Percentiles rank a stretch among this genome's conserved stretches.
Evolutionary conservation across 176 grass and related monocot species (phyloP).

Genomic region (Carex parvula): DNA sequence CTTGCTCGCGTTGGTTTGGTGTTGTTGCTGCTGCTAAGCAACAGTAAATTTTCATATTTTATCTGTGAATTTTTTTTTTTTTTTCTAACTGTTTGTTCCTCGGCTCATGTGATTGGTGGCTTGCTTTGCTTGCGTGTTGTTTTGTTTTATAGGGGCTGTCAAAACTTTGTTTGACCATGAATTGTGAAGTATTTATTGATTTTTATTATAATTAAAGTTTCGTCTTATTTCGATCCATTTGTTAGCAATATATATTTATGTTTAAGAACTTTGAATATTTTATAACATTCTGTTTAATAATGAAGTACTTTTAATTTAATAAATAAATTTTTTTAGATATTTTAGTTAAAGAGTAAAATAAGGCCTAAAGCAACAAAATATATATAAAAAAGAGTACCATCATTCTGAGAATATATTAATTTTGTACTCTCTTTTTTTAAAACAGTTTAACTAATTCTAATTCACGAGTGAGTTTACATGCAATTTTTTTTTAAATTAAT

Average conservation of each 20-base stretch:
- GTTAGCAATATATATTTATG: not conserved
- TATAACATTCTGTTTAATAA: not conserved
- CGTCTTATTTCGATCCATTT: not conserved
- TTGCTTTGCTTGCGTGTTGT: constrained; percentile 9
- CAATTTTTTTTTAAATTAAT: too few relatives aligned
- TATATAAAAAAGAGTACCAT: too few relatives aligned
- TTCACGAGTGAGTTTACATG: too few relatives aligned
- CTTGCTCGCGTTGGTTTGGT: constrained; percentile 79
- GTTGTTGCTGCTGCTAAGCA: constrained; percentile 29
- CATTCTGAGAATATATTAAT: too few relatives aligned
- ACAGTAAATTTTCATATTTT: not conserved
- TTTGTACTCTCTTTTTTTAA: too few relatives aligned
- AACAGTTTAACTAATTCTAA: too few relatives aligned
- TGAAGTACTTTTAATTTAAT: not conserved
- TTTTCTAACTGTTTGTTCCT: not conserved
- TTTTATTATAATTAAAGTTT: not conserved
- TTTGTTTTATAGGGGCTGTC: not conserved
- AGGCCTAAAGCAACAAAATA: not conserved
- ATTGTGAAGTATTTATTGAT: not conserved
- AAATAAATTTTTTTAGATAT: not conserved
- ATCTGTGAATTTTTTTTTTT: not conserved
- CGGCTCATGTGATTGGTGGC: not conserved
- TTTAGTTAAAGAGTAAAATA: not conserved
- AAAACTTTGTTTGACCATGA: not conserved
- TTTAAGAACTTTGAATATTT: not conserved